A percentile compares a stretch with the other conserved stretches of the same genome.
Evolutionary conservation across 2,329 filamentous ascomycete species (phyloP).

Genomic region (Apiospora marii): DNA sequence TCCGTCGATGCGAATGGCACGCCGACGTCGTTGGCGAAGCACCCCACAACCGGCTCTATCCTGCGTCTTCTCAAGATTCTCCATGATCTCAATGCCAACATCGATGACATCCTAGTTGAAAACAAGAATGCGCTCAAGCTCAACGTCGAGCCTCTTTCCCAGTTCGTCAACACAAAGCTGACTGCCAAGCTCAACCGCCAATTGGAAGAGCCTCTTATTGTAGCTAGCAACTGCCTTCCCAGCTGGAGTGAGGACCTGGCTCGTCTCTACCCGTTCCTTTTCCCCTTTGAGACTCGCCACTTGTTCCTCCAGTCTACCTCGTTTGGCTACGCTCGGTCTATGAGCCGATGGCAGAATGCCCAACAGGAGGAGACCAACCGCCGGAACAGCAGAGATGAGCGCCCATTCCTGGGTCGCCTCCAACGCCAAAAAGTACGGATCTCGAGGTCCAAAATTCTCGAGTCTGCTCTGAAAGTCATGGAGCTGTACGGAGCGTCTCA

Average conservation of each 20-base stretch:
- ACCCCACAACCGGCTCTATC: slow-evolving; percentile 86
- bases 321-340: slow-evolving; percentile 96
- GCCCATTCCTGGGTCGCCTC: slow-evolving; percentile 87
- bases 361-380: slow-evolving; percentile 83
- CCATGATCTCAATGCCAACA: slow-evolving; percentile 90
- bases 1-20: slow-evolving; percentile 64
- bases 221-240: slow-evolving; percentile 94
- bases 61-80: slow-evolving; percentile 87
- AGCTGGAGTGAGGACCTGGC: slow-evolving; percentile 96
- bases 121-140: slow-evolving; percentile 75
- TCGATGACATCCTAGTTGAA: slow-evolving; percentile 87
- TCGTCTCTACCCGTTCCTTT: slow-evolving; percentile 92
- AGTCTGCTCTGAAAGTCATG: slow-evolving; percentile 98
- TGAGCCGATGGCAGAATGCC: slow-evolving; percentile 96
- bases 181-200: slow-evolving; percentile 98
- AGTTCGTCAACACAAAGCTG: slow-evolving; percentile 98
- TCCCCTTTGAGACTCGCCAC: slow-evolving; percentile 97
- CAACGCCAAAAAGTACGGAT: slow-evolving; percentile 99
- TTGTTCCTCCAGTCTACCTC: slow-evolving; percentile 97
- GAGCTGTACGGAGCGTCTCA: slow-evolving; percentile 97
- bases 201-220: slow-evolving; percentile 93
- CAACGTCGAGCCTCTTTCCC: slow-evolving; percentile 82
- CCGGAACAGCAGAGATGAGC: slow-evolving; percentile 85
- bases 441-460: slow-evolving; percentile 90
- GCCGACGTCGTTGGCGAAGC: slow-evolving; percentile 81